phyloP scores from a whole-genome alignment of 352 stramenopile species.

The Phytophthora hybrid region DNA sequence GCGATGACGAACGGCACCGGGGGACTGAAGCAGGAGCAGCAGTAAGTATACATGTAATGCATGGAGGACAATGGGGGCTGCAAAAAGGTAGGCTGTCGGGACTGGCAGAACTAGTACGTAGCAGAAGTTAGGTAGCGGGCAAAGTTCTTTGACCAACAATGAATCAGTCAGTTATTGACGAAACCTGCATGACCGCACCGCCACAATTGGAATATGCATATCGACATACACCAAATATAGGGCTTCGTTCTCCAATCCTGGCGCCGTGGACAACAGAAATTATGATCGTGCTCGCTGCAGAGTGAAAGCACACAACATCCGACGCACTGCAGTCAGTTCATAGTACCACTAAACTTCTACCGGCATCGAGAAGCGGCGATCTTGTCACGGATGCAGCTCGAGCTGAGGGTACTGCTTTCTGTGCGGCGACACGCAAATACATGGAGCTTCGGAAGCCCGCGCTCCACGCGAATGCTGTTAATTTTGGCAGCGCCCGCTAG shows the following conservation, averaged over 20 bases:
- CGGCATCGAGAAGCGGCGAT: slow-evolving; percentile 43
- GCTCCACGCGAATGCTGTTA: slow-evolving; percentile 76
- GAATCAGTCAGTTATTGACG: slow-evolving; percentile 1
- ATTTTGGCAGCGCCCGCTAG: slow-evolving; percentile 83
- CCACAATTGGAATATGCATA: background rate
- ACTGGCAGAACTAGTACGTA: slow-evolving; percentile 27
- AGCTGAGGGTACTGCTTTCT: slow-evolving; percentile 86
- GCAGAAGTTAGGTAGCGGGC: slow-evolving; percentile 16
- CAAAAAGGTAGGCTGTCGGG: slow-evolving; percentile 16
- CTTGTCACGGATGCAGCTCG: slow-evolving; percentile 81
- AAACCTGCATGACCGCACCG: too few species aligned
- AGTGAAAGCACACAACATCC: background rate
- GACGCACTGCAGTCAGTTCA: background rate
- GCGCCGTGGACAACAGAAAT: too few species aligned
- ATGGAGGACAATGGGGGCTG: slow-evolving; percentile 16
- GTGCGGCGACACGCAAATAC: slow-evolving; percentile 87
- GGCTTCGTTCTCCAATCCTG: too few species aligned
- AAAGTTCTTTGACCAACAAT: slow-evolving; percentile 10
- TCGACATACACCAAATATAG: background rate
- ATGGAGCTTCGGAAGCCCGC: slow-evolving; percentile 61
- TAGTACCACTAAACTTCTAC: slow-evolving; percentile 10
- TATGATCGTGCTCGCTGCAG: too few species aligned
- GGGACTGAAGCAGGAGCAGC: slow-evolving; percentile 15
- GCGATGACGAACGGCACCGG: background rate
- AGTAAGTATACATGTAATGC: slow-evolving; percentile 30